phyloP scores from a whole-genome alignment of 768 basidiomycete species.

The Podaxis pistillaris region DNA sequence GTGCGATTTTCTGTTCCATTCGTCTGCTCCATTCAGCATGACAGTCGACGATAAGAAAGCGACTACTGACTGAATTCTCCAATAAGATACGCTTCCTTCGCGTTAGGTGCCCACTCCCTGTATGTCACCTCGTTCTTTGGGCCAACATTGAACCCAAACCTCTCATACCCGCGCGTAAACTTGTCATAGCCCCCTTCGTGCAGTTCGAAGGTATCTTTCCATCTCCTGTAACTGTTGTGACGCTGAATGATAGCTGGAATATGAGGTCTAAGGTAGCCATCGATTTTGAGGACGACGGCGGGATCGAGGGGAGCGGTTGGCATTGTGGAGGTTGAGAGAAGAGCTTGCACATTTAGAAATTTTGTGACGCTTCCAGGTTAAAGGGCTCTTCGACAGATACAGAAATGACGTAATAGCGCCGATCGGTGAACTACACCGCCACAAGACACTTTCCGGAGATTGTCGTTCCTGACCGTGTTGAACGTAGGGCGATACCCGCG shows the following conservation, averaged over 20 bases:
- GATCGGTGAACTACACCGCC: slow-evolving; percentile 3
- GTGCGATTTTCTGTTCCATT: slow-evolving; percentile 84
- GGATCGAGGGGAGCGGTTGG: slow-evolving; percentile 49
- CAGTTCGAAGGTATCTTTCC: slow-evolving; percentile 73
- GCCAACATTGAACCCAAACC: slow-evolving; percentile 74
- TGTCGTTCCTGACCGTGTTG: not conserved
- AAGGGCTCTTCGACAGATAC: slow-evolving; percentile 3
- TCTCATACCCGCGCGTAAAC: slow-evolving; percentile 79
- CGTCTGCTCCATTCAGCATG: slow-evolving; percentile 48
- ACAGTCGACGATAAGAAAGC: not conserved
- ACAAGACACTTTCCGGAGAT: not conserved
- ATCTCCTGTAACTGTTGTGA: slow-evolving; percentile 65
- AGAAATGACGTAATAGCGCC: slow-evolving; percentile 4
- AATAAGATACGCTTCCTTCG: slow-evolving; percentile 75
- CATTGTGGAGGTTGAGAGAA: slow-evolving; percentile 28
- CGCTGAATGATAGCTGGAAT: slow-evolving; percentile 67
- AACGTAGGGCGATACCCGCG: not conserved
- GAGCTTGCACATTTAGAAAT: not conserved
- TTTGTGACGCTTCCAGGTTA: not conserved
- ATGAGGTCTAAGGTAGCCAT: slow-evolving; percentile 75
- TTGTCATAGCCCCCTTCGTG: slow-evolving; percentile 83
- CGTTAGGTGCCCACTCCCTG: slow-evolving; percentile 96
- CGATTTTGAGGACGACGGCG: slow-evolving; percentile 57
- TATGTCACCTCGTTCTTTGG: slow-evolving; percentile 72
- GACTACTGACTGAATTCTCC: slow-evolving; percentile 91